phyloP scores from a whole-genome alignment of 2,329 filamentous ascomycete genomes.

The Beauveria sp. region DNA sequence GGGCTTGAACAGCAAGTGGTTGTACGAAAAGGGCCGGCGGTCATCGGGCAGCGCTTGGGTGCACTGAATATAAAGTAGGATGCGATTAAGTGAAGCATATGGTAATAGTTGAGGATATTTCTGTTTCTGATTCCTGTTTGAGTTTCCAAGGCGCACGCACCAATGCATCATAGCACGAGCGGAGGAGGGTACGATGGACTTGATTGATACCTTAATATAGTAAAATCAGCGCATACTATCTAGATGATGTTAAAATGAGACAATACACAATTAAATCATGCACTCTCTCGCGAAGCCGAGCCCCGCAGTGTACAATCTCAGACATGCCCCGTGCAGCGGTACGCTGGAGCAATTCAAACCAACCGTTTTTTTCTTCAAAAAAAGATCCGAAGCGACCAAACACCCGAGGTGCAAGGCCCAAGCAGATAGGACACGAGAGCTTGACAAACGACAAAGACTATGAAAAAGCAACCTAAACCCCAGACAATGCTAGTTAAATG shows the following conservation, averaged over 20 bases:
- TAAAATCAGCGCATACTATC: neutral
- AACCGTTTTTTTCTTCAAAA: neutral
- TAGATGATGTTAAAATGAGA: constrained; percentile 2
- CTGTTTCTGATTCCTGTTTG: neutral
- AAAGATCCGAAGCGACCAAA: neutral
- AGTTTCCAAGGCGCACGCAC: neutral
- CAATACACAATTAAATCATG: neutral
- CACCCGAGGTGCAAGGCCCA: neutral
- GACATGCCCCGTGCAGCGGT: neutral
- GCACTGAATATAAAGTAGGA: constrained; percentile 18
- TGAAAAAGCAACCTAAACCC: constrained; percentile 7
- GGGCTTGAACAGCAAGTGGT: constrained; percentile 84
- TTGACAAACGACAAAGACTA: neutral
- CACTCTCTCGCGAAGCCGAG: neutral
- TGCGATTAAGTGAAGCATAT: neutral
- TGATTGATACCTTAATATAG: neutral
- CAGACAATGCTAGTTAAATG: constrained; percentile 8
- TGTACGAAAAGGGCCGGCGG: constrained; percentile 75
- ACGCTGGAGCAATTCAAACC: neutral
- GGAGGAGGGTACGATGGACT: neutral
- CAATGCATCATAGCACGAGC: neutral
- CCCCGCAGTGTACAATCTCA: neutral
- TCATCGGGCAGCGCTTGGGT: constrained; percentile 38
- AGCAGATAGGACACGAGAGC: neutral
- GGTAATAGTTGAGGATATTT: neutral